A percentile compares a stretch with the other conserved stretches of the same genome.
Evolutionary conservation across 352 stramenopile species (phyloP).

Genomic region (Achlya hypogyna): DNA sequence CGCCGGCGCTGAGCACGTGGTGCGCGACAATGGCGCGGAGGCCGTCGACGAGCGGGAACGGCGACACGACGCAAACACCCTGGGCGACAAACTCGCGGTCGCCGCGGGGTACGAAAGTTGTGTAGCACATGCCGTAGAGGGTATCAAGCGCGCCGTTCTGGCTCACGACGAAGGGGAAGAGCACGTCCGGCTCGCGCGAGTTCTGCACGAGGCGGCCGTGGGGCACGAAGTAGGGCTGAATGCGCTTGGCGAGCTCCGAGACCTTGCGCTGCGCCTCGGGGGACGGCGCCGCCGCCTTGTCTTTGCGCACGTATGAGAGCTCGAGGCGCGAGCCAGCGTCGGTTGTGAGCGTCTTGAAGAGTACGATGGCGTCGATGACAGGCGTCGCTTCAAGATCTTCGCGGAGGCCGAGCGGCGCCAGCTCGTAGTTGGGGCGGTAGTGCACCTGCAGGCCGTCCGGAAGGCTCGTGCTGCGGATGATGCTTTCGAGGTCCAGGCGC

Average conservation of each 20-base stretch:
- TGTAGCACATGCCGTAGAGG: constrained; percentile 4
- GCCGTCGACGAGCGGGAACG: constrained; percentile 2
- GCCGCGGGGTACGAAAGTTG: not conserved
- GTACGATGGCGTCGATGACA: constrained; percentile 47
- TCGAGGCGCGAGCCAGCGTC: not conserved
- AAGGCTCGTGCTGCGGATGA: constrained; percentile 72
- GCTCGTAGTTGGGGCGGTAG: constrained; percentile 67
- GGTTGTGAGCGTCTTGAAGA: constrained; percentile 60
- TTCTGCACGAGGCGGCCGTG: not conserved
- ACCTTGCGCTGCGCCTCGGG: constrained; percentile 7
- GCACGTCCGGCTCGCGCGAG: not conserved
- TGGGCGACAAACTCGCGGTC: not conserved
- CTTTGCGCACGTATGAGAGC: constrained; percentile 4
- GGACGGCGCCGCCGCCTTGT: not conserved
- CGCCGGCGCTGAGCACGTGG: not conserved
- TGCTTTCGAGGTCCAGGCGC: constrained; percentile 68
- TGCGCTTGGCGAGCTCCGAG: constrained; percentile 9
- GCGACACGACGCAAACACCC: not conserved
- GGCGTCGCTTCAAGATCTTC: constrained; percentile 25
- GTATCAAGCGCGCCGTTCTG: constrained; percentile 7
- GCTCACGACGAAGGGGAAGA: constrained; percentile 9
- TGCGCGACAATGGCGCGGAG: not conserved
- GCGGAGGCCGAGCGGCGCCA: constrained; percentile 24
- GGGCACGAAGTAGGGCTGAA: constrained; percentile 13
- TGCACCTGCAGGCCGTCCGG: constrained; percentile 73